Evolutionary conservation across 306 rosid species (phyloP).

Genomic region (Pyrus betulifolia): DNA sequence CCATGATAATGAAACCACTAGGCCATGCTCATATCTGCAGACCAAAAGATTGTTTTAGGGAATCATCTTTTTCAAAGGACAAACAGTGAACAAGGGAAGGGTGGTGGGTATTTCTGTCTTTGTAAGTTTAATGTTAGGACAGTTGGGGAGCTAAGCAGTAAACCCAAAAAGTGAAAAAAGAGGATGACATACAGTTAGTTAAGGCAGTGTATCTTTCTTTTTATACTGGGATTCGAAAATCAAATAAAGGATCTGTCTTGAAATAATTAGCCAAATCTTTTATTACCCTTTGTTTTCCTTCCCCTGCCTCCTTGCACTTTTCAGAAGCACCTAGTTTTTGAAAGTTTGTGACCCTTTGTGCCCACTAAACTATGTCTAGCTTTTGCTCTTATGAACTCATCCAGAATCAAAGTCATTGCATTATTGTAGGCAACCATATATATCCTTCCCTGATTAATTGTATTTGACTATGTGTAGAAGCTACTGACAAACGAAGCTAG

Average conservation of each 20-base stretch:
- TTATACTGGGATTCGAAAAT: neutral
- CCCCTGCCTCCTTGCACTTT: constrained; percentile 23
- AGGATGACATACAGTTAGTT: too few relatives aligned
- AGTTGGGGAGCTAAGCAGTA: neutral
- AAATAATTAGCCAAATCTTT: constrained; percentile 15
- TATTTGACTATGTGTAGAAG: constrained; percentile 22
- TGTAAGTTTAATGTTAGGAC: neutral
- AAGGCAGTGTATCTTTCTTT: neutral
- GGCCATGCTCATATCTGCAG: neutral
- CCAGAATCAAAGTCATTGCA: constrained; percentile 21
- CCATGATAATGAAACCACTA: neutral
- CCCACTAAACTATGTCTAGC: constrained; percentile 44
- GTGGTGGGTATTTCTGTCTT: neutral
- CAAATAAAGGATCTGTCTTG: constrained; percentile 12
- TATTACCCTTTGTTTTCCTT: constrained; percentile 9
- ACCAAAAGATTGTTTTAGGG: neutral
- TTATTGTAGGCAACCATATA: constrained; percentile 25
- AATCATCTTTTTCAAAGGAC: neutral
- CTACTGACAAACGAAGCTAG: constrained; percentile 53
- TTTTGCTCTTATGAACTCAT: constrained; percentile 25
- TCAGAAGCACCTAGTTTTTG: constrained; percentile 28
- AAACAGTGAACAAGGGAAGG: neutral
- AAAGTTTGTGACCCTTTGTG: constrained; percentile 27
- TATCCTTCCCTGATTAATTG: constrained; percentile 18
- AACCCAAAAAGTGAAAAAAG: constrained; percentile 11